These are phyloP conservation scores for Pythium periplocum DNA, from an alignment of 352 stramenopile genomes.

Conservation along the genomic window DNA sequence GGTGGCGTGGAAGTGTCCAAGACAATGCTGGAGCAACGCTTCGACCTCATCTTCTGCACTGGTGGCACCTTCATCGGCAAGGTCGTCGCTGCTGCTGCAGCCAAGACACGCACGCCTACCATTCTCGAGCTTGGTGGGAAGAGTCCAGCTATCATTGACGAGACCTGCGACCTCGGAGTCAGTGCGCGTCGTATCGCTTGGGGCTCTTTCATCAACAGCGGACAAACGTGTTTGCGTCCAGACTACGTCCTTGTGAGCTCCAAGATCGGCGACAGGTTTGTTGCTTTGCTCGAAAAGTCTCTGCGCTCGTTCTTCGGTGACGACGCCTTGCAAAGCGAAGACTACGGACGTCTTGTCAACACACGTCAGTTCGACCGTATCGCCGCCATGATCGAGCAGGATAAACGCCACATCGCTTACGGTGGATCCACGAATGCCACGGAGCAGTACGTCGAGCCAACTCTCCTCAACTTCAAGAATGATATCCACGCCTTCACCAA, in stretches of 20 bases:
- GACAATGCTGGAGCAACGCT: slow-evolving; percentile 64
- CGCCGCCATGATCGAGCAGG: slow-evolving; percentile 44
- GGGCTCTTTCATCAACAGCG: slow-evolving; percentile 86
- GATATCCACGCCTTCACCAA: slow-evolving; percentile 38
- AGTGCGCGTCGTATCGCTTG: slow-evolving; percentile 78
- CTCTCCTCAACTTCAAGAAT: slow-evolving; percentile 85
- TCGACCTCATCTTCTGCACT: slow-evolving; percentile 76
- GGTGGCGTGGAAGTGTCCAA: slow-evolving; percentile 68
- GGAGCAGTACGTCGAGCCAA: slow-evolving; percentile 82
- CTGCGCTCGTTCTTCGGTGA: slow-evolving; percentile 49
- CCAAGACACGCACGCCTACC: slow-evolving; percentile 91
- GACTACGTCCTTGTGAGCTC: slow-evolving; percentile 91
- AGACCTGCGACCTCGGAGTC: slow-evolving; percentile 46
- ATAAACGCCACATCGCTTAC: slow-evolving; percentile 47
- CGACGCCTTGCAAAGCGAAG: slow-evolving; percentile 37
- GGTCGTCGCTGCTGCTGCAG: slow-evolving; percentile 86
- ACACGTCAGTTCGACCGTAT: slow-evolving; percentile 48
- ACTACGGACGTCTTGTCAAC: slow-evolving; percentile 68
- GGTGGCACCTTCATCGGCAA: slow-evolving; percentile 69
- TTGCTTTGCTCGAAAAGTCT: slow-evolving; percentile 32
- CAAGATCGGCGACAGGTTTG: slow-evolving; percentile 51
- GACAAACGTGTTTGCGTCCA: slow-evolving; percentile 93
- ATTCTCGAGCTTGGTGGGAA: slow-evolving; percentile 95
- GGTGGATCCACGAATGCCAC: slow-evolving; percentile 55
- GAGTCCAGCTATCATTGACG: slow-evolving; percentile 79